phyloP scores from a whole-genome alignment of 768 basidiomycete genomes.

The Termitomyces sp. region DNA sequence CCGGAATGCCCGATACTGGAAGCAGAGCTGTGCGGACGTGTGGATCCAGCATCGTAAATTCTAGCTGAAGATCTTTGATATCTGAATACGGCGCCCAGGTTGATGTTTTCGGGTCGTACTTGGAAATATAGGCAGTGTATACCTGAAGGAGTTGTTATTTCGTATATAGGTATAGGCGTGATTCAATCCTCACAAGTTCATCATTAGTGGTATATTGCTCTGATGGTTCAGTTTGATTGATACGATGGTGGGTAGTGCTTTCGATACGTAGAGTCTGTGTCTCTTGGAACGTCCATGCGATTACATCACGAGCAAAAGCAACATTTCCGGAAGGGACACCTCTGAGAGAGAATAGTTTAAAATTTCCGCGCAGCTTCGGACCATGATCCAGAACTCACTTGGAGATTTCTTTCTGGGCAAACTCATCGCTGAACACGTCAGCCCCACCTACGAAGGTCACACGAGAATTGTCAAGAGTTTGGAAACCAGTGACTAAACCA shows the following conservation, averaged over 20 bases:
- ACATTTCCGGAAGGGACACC: slow-evolving; percentile 69
- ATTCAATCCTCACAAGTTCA: slow-evolving; percentile 51
- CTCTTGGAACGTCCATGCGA: slow-evolving; percentile 91
- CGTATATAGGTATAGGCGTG: background rate
- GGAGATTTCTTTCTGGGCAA: slow-evolving; percentile 55
- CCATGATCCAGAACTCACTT: slow-evolving; percentile 36
- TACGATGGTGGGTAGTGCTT: slow-evolving; percentile 63
- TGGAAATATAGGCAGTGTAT: slow-evolving; percentile 69
- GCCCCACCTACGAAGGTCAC: slow-evolving; percentile 79
- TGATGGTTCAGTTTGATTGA: slow-evolving; percentile 54
- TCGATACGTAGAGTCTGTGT: slow-evolving; percentile 76
- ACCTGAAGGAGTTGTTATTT: slow-evolving; percentile 39
- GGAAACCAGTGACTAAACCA: slow-evolving; percentile 84
- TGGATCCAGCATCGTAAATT: slow-evolving; percentile 99
- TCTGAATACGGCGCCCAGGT: slow-evolving; percentile 72
- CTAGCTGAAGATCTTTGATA: slow-evolving; percentile 80
- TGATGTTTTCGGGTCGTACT: slow-evolving; percentile 49
- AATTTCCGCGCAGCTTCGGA: background rate
- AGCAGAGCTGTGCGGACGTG: slow-evolving; percentile 80
- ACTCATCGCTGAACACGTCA: slow-evolving; percentile 75
- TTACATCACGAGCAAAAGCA: slow-evolving; percentile 68
- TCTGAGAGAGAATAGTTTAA: slow-evolving; percentile 23
- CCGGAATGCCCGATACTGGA: slow-evolving; percentile 50
- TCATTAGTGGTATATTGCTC: slow-evolving; percentile 86
- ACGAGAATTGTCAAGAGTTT: slow-evolving; percentile 72